Evolutionary conservation across 2,329 filamentous ascomycete genomes (phyloP).

Genomic region (Aspergillus sp.): DNA sequence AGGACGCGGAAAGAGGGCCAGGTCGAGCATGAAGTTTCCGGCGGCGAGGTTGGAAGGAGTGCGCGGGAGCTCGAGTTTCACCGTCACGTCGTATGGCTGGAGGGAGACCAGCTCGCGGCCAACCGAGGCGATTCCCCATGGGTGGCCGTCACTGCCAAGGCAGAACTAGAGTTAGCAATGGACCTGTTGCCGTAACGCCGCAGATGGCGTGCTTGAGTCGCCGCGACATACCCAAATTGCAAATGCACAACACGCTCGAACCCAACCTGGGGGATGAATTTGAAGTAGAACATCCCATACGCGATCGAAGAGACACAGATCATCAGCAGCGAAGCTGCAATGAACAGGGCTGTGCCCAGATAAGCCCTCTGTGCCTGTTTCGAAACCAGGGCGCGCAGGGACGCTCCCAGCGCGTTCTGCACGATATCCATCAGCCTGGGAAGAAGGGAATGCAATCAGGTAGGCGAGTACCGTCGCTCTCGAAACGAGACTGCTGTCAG

Average conservation of each 20-base stretch:
- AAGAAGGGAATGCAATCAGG: neutral
- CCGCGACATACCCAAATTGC: constrained; percentile 52
- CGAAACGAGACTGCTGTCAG: constrained; percentile 4
- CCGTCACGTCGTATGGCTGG: constrained; percentile 76
- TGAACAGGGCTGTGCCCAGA: constrained; percentile 48
- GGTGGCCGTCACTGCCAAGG: constrained; percentile 32
- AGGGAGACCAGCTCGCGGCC: constrained; percentile 51
- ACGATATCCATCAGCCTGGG: constrained; percentile 10
- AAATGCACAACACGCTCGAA: constrained; percentile 55
- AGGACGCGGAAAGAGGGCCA: constrained; percentile 54
- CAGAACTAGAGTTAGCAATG: neutral
- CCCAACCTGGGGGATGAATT: constrained; percentile 57
- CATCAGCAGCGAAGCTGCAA: constrained; percentile 45
- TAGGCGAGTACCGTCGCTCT: constrained; percentile 9
- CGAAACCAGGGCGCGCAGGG: constrained; percentile 49
- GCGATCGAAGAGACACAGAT: constrained; percentile 50
- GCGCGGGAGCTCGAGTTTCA: constrained; percentile 67
- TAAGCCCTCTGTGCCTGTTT: constrained; percentile 56
- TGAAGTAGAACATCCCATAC: constrained; percentile 59
- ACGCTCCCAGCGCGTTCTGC: constrained; percentile 46
- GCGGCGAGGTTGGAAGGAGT: constrained; percentile 64
- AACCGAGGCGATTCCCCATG: constrained; percentile 45
- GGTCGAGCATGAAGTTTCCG: constrained; percentile 91
- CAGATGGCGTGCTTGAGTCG: no score
- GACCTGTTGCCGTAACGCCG: no score